Evolutionary conservation across 257 asterid genomes (phyloP).

Genomic region (Solanum stenotomum): DNA sequence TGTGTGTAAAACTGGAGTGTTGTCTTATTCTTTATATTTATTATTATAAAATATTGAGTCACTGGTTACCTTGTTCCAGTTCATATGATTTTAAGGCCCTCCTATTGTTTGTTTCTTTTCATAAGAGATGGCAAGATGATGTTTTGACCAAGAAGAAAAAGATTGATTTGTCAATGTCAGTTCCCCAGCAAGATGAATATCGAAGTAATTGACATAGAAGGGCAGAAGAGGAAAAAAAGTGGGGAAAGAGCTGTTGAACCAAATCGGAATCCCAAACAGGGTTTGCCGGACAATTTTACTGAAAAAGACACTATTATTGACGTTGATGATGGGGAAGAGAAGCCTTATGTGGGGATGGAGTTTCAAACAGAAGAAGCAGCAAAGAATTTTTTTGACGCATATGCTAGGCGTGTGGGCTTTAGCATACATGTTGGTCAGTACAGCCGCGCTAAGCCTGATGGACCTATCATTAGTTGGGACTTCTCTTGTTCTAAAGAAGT

Average conservation of each 20-base stretch:
- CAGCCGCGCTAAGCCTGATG: conserved; percentile 49
- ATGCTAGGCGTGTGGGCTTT: conserved; percentile 61
- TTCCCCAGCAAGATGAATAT: conserved; percentile 25
- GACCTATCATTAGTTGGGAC: conserved; percentile 56
- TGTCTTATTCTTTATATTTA: background rate
- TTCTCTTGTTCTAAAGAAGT: conserved; percentile 60
- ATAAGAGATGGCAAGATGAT: background rate
- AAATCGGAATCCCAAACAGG: conserved; percentile 24
- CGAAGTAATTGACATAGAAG: conserved; percentile 31
- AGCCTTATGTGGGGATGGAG: conserved; percentile 64
- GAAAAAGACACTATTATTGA: conserved; percentile 20
- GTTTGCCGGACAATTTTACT: conserved; percentile 20
- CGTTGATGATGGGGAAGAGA: conserved; percentile 30
- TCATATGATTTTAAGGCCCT: background rate
- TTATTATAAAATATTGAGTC: background rate
- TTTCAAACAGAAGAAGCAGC: conserved; percentile 71
- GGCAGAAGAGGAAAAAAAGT: conserved; percentile 31
- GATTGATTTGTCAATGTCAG: background rate
- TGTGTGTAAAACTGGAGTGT: background rate
- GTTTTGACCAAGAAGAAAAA: conserved; percentile 11
- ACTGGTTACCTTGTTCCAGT: background rate
- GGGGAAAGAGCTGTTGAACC: conserved; percentile 20
- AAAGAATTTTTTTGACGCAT: conserved; percentile 52
- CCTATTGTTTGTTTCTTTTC: background rate
- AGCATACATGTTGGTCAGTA: conserved; percentile 53